These are phyloP conservation scores for Pythium brachiatum DNA, from an alignment of 352 stramenopile species.

Conservation along the genomic window DNA sequence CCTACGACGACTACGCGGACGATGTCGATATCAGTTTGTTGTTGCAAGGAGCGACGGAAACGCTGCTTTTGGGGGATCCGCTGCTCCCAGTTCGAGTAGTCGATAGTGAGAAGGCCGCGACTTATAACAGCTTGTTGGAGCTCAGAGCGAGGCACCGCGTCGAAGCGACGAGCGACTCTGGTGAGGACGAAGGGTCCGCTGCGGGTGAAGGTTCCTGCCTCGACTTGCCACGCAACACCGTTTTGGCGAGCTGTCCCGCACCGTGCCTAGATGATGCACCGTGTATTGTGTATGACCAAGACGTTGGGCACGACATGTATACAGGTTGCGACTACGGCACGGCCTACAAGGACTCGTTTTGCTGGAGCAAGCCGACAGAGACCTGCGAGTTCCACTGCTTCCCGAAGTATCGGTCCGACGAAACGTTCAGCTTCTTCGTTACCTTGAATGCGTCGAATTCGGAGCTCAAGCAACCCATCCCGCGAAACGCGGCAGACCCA, in stretches of 20 bases:
- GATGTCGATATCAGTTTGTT: neutral
- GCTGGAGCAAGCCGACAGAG: neutral
- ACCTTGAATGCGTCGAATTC: neutral
- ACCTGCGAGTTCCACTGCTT: constrained; percentile 2
- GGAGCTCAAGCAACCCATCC: neutral
- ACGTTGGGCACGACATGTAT: neutral
- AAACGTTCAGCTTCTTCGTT: neutral
- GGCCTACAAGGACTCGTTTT: neutral
- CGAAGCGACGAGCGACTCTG: neutral
- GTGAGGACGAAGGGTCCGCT: too few species aligned
- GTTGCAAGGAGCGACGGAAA: neutral
- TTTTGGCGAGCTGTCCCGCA: neutral
- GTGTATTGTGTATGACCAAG: neutral
- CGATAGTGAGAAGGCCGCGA: neutral
- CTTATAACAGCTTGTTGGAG: neutral
- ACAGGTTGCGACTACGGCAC: neutral
- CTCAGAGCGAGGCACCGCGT: neutral
- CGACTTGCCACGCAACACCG: neutral
- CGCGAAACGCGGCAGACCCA: neutral
- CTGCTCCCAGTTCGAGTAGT: neutral
- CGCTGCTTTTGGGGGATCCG: neutral
- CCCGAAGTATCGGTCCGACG: neutral
- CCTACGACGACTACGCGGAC: neutral
- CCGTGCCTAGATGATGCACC: neutral
- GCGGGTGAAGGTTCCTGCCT: too few species aligned